Base-by-base conservation (phyloP, 768 basidiomycete genomes). In the Mycena galericulata region DNA sequence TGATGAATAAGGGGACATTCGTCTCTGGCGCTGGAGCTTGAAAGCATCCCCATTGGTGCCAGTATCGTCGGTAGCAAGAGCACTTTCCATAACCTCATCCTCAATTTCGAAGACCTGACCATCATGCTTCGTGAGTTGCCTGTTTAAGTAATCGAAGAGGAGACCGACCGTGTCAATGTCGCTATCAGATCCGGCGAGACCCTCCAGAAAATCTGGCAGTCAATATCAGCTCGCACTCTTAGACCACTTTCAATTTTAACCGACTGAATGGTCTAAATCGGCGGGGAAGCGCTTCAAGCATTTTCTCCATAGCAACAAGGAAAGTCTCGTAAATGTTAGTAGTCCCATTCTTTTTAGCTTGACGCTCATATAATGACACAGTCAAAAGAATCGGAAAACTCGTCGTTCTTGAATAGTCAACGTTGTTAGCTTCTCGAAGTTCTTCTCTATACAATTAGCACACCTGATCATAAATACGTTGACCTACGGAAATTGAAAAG, bases 381-480 rank as follows among this genome's bases (percentile, higher is more conserved):
- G 83, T 68, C 41, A 98, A 79, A 40, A 98, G 82, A 18, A 96
- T 87, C 0, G 96, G 96, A 73, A 97, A 93, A 72, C 91, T 95
- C 6, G 95, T 95, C 26, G 88, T 70, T 76, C 94, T 93, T 72
- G 30, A 45, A 54, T 40, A 51, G 14, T 43, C 6, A 22, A 40
- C 9, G 47, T 56, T 34, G 12, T 62, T 55, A 63, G 43, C 45
- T 36, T 47, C 18, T 9, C 12, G 26, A 14, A 22, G 14, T 9
- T 15, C 59, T 47, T 58, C 60, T 49, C 41, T 17, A 41, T 61
- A 11, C 51, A 30, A 29, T 14, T 38, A 24, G 49, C 71, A 22
- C 72, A 92, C 91, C 93, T 88, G 73, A 96, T 96, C 86, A 95
- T 86, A 74, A 95, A 92, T 1, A 96, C 94, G 71, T 96, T 96